Evolutionary conservation across 1,284 basidiomycete species (phyloP), one percentile per base, ranked within the genome.

Genomic region (Microbotryum silenes-acaulis): DNA sequence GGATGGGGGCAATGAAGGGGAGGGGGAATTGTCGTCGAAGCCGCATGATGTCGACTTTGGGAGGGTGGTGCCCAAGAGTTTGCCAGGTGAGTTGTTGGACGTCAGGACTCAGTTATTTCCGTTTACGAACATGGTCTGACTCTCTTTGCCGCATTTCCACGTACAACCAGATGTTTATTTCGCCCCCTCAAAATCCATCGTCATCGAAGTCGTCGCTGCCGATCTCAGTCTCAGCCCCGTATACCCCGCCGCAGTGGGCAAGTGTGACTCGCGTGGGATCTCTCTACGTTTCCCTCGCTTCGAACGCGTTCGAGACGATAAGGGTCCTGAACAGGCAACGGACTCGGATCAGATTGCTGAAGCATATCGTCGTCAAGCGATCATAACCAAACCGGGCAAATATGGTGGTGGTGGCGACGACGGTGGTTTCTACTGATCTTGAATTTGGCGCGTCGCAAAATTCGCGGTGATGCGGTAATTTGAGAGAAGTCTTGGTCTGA

Each of bases 151-250:
- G 5, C 16, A 4, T 16, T 16, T 42, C 12, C 16, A 42, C 37
- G 1, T 10, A 42, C 14, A 16, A 8, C 49, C 56, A 16, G 61
- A 61, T 54, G 66, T 74, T 7, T 74, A 65, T 56, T 74, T 75
- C 56, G 72, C 74, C 49, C 67, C 72, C 14, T 25, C 51, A 14
- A 53, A 14, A 27, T 29, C 33, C 27, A 69, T 96, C 21, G 91
- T 99, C 1, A 98, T 94, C 93, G 96, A 99, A 78, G 93, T 99
- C 37, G 81, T 98, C 71, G 90, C 94, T 0, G 96, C 96, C 6
- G 96, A 99, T 78, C 75, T 99, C 70, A 96, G 91, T 75, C 78
- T 98, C 77, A 97, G 92, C 77, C 96, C 96, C 1, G 83, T 98
- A 33, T 99, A 99, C 75, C 89, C 90, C 6, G 96, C 96, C 6